Evolutionary conservation across 441 rosid genomes (phyloP), one percentile per base, ranked within the genome.

Genomic region (Pelargonium myrrhifolium): DNA sequence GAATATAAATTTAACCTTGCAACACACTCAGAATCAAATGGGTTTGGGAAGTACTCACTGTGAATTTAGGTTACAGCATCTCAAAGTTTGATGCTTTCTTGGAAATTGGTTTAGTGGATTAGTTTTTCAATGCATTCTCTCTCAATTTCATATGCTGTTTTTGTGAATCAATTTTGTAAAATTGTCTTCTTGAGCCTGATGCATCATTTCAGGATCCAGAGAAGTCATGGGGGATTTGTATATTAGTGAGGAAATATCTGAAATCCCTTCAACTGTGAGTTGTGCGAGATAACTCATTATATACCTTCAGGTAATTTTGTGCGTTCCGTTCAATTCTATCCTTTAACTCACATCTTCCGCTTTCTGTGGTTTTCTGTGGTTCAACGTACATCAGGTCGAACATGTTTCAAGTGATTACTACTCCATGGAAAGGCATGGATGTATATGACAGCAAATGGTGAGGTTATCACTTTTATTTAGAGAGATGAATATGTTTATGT

Each of bases 201-300:
- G 61, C 3, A 10, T 69, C 26, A 11, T 53, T 70, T 39, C 71
- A 69, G 77, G 76, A 63, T 68, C 56, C 68, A 65, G 65, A 67
- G 53, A 64, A 65, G 65, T 61, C 58, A 85, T 85, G 92, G 89
- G 77, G 64, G 79, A 77, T 74, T 69, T 65, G 31, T 64, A 21
- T 64, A 31, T 69, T 37, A 35, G 66, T 59, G 80, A 64, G 53
- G 86, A 71, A 40, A 45, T 55, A 42, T 42, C 68, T 39, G 79
- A 75, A 66, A 66, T 43, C 60, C 66, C 69, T 62, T 64, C 74
- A 66, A 66, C 47, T 24, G 89, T 86, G 75, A 80, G 84, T 67
- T 55, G 61, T 55, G 3, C 5, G 12, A 6, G 14, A 11, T 26
- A 28, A 51, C n/a, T 45, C 9, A 4, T 43, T 69, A 47, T 8